Evolutionary conservation across 2,329 filamentous ascomycete genomes (phyloP).

Genomic region (Coniella vitis): DNA sequence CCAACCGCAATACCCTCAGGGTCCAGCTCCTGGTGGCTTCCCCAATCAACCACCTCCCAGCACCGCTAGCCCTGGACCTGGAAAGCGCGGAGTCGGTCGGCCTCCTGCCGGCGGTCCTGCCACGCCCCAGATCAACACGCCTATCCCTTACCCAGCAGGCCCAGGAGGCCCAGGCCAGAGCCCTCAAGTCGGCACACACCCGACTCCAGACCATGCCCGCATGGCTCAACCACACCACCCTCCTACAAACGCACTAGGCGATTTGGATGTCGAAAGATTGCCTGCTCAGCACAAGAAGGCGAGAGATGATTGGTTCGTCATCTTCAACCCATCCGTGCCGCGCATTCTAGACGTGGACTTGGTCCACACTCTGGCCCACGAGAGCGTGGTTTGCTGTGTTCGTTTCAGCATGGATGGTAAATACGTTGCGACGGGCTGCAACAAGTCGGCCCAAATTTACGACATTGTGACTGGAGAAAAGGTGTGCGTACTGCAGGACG

Average conservation of each 20-base stretch:
- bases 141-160: slow-evolving; percentile 71
- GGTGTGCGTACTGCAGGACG: slow-evolving; percentile 84
- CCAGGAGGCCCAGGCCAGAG: slow-evolving; percentile 56
- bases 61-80: slow-evolving; percentile 80
- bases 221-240: slow-evolving; percentile 44
- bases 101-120: slow-evolving; percentile 64
- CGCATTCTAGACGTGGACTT: slow-evolving; percentile 89
- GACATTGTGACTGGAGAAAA: slow-evolving; percentile 83
- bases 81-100: slow-evolving; percentile 63
- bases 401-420: slow-evolving; percentile 94
- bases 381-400: slow-evolving; percentile 97
- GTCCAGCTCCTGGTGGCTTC: slow-evolving; percentile 61
- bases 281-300: slow-evolving; percentile 84
- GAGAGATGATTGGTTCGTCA: slow-evolving; percentile 87
- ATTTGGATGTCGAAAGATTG: slow-evolving; percentile 79
- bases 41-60: slow-evolving; percentile 75
- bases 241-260: slow-evolving; percentile 63
- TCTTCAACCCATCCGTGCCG: slow-evolving; percentile 89
- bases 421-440: slow-evolving; percentile 94
- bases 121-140: slow-evolving; percentile 86
- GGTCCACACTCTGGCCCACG: slow-evolving; percentile 85
- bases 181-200: slow-evolving; percentile 74
- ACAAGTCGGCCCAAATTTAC: slow-evolving; percentile 98
- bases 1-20: slow-evolving; percentile 60
- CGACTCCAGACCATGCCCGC: slow-evolving; percentile 61